Conservation (phyloP, 192 early-diverging fungal species). For the Rhizophlyctis rosea region DNA sequence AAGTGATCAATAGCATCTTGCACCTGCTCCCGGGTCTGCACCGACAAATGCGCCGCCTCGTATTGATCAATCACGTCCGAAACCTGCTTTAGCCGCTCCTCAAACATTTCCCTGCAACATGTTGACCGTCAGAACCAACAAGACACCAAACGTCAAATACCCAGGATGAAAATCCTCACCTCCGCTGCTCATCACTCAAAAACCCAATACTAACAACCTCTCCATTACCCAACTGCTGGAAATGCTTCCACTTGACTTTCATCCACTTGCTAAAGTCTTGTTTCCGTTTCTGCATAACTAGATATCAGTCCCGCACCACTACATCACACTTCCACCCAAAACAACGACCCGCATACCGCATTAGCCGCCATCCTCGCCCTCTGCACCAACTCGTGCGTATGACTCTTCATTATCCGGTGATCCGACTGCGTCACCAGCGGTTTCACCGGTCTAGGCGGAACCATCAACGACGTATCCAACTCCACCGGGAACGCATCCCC, state of each 20-base stretch:
- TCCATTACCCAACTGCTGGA: constrained; percentile 42
- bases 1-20: constrained; percentile 38
- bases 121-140: constrained; percentile 2
- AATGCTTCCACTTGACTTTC: constrained; percentile 41
- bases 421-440: constrained; percentile 47
- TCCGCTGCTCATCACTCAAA: constrained; percentile 44
- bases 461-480: constrained; percentile 27
- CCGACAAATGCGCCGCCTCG: constrained; percentile 39
- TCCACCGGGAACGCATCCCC: constrained; percentile 25
- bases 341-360: constrained; percentile 12
- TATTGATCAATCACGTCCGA: constrained; percentile 34
- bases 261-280: constrained; percentile 56
- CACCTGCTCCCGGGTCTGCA: constrained; percentile 30
- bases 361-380: constrained; percentile 26
- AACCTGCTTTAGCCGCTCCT: constrained; percentile 39
- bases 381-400: constrained; percentile 49
- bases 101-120: constrained; percentile 36
- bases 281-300: constrained; percentile 36
- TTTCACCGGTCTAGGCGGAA: constrained; percentile 27
- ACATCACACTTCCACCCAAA: not conserved
- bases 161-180: constrained; percentile 13
- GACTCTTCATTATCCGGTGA: constrained; percentile 48
- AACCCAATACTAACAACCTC: constrained; percentile 36
- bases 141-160: not conserved
- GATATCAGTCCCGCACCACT: not conserved